Evolutionary conservation across 257 asterid genomes (phyloP), one percentile per base, ranked within the genome.

Genomic region (Solanum sejunctum): DNA sequence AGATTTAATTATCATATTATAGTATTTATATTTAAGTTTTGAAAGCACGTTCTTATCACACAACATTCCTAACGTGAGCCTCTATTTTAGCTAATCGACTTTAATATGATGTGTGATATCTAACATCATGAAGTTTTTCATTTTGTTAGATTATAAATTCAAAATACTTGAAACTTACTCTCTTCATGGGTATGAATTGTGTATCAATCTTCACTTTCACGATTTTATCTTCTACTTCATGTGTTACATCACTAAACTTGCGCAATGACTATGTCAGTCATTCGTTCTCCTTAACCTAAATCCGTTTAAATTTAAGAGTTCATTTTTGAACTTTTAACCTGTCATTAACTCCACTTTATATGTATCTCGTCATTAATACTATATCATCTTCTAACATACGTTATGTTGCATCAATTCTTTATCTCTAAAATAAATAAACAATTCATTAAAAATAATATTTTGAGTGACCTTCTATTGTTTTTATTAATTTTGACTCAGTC

Each of bases 11-110:
- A 17, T 55, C 21, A 55, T 3, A 1, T 0, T 55, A 5, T 55
- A 55, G 7, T 6, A 7, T 12, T 3, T 12, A 10, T 12, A 0
- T 4, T 12, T 51, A 51, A 12, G 58, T 2, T 2, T 54, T 54
- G 20, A 2, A 13, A 8, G 5, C 0, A 5, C 20, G 8, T 5
- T 18, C 3, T 61, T 12, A 63, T 23, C 1, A 63, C 10, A 23
- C 0, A 63, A 12, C 3, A 23, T 13, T 1, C 1, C 3, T 2
- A 0, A 58, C 1, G 1, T 0, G 7, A 58, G 1, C 1, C 10
- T n/a, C 5, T n/a, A 10, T 58, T 58, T 58, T 0, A n/a, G 0
- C 1, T 13, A 58, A 18, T 0, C 1, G 0, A 0, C 39, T 61
- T 5, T 5, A 61, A 61, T 11, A 61, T 12, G 10, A 10, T 61